Conservation (phyloP, 148 eudicot genomes). For the Polygonum aviculare region DNA sequence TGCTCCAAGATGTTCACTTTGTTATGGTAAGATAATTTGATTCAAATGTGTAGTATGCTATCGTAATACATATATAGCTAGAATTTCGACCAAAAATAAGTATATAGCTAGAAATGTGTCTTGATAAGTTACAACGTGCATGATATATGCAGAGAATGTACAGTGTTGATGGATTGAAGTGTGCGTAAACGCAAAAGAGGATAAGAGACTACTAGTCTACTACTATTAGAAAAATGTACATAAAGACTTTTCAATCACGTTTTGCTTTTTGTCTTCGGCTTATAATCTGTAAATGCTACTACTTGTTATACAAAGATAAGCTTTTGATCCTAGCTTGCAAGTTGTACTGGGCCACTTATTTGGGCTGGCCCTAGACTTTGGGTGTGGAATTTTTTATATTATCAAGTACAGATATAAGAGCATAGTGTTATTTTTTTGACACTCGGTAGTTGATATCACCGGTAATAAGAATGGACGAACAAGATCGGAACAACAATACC, state of each 20-base stretch:
- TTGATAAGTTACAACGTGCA: not conserved
- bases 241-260: not conserved
- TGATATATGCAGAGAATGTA: conserved; percentile 3
- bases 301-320: not conserved
- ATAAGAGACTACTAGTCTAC: not conserved
- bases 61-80: not conserved
- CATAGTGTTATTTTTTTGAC: too few species aligned
- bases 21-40: conserved; percentile 32
- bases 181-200: not conserved
- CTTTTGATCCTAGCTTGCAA: too few species aligned
- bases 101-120: not conserved
- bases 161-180: not conserved
- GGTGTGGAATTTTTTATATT: too few species aligned
- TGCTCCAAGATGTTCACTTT: conserved; percentile 45
- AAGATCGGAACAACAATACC: too few species aligned
- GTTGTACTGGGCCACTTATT: not conserved
- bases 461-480: too few species aligned
- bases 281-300: not conserved
- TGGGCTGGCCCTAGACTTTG: not conserved
- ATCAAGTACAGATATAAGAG: too few species aligned
- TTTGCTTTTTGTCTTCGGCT: not conserved
- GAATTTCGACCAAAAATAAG: too few species aligned
- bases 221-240: not conserved
- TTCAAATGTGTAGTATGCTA: not conserved
- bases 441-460: too few species aligned